These are phyloP conservation scores for Fusarium coicis DNA, from an alignment of 2,329 filamentous ascomycete species.

Conservation along the genomic window DNA sequence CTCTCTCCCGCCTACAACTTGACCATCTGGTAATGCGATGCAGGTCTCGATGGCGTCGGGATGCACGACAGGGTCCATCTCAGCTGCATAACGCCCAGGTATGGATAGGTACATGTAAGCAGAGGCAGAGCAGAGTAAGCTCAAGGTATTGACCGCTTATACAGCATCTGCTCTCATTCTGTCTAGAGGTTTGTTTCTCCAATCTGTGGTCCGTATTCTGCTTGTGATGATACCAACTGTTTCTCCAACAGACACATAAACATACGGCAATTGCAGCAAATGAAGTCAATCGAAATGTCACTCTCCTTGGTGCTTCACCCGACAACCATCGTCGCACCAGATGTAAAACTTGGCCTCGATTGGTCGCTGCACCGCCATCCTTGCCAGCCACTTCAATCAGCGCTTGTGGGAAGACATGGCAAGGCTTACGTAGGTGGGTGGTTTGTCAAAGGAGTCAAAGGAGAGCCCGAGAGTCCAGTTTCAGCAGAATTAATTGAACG, in stretches of 20 bases:
- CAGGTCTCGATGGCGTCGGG: neutral
- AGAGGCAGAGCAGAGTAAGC: conserved; percentile 8
- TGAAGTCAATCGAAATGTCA: conserved; percentile 7
- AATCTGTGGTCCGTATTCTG: neutral
- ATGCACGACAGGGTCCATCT: conserved; percentile 9
- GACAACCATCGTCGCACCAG: conserved; percentile 22
- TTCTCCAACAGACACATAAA: neutral
- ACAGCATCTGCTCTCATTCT: neutral
- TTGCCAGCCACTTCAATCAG: conserved; percentile 22
- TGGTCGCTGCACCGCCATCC: conserved; percentile 23
- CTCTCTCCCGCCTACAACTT: neutral
- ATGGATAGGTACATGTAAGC: neutral
- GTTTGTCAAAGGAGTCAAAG: conserved; percentile 1
- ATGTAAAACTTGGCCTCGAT: neutral
- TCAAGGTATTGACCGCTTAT: conserved; percentile 3
- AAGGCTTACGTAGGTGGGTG: conserved; percentile 9
- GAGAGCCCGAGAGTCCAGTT: neutral
- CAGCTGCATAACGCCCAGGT: neutral
- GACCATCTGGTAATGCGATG: neutral
- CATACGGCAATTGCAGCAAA: neutral
- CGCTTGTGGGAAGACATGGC: conserved; percentile 4
- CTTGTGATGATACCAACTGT: neutral
- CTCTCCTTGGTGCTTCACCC: conserved; percentile 6
- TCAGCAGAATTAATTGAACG: neutral
- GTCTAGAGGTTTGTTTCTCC: neutral